These are phyloP conservation scores for Pestalotiopsis sp. DNA, from an alignment of 2,329 filamentous ascomycete genomes.

Conservation along the genomic window DNA sequence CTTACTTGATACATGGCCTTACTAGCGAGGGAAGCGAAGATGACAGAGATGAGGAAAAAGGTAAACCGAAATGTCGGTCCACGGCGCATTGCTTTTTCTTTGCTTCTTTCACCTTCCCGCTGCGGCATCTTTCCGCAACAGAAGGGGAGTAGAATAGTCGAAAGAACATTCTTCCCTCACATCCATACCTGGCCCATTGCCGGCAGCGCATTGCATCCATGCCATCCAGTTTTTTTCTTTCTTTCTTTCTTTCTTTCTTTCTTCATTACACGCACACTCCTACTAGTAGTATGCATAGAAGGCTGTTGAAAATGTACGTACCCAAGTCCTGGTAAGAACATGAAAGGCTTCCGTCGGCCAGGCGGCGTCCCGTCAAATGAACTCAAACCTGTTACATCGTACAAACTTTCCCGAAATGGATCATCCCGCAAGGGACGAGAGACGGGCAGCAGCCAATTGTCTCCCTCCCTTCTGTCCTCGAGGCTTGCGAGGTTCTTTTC, in stretches of 20 bases:
- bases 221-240: no score
- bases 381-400: not conserved
- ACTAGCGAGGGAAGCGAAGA: not conserved
- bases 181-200: not conserved
- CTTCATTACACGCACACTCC: not conserved
- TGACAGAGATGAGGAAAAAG: not conserved
- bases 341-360: not conserved
- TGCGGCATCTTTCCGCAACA: not conserved
- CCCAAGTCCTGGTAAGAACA: not conserved
- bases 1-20: not conserved
- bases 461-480: not conserved
- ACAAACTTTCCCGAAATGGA: constrained; percentile 3
- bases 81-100: not conserved
- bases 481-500: not conserved
- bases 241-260: no score
- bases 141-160: not conserved
- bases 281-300: not conserved
- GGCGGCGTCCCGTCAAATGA: constrained; percentile 5
- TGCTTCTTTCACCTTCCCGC: not conserved
- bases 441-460: not conserved
- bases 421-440: not conserved
- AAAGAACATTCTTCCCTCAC: not conserved
- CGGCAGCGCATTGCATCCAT: not conserved
- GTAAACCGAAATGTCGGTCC: not conserved
- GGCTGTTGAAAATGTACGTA: not conserved